Conservation (phyloP, 768 basidiomycete genomes). For the Infundibulicybe gibba region DNA sequence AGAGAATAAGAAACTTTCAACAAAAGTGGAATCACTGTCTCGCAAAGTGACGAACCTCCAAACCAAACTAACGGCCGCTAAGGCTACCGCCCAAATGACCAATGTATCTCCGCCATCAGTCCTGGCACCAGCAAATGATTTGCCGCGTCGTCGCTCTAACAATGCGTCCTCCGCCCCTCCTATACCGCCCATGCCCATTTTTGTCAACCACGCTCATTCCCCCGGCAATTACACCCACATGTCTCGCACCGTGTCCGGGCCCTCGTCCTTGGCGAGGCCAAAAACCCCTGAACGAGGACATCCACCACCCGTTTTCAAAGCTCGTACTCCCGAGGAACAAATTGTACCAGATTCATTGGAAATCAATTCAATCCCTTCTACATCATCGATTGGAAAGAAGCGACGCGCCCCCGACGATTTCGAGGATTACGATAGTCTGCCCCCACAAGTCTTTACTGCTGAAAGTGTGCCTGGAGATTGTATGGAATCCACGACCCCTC, state of each 20-base stretch:
- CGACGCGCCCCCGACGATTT: conserved; percentile 77
- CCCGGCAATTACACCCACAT: conserved; percentile 17
- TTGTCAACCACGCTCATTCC: conserved; percentile 10
- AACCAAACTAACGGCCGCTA: conserved; percentile 55
- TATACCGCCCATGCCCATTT: conserved; percentile 13
- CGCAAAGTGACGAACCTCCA: conserved; percentile 74
- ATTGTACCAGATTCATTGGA: conserved; percentile 16
- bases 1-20: conserved; percentile 72
- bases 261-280: conserved; percentile 37
- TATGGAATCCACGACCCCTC: conserved; percentile 49
- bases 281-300: conserved; percentile 51
- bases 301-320: conserved; percentile 43
- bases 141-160: conserved; percentile 23
- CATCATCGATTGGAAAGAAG: conserved; percentile 59
- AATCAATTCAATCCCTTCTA: conserved; percentile 14
- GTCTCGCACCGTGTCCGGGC: conserved; percentile 37
- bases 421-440: conserved; percentile 50
- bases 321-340: conserved; percentile 46
- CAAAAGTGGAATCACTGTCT: conserved; percentile 66
- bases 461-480: conserved; percentile 46
- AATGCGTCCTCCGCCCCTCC: conserved; percentile 19
- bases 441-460: conserved; percentile 61
- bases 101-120: conserved; percentile 11
- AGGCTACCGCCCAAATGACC: conserved; percentile 22
- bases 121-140: conserved; percentile 4